Base-by-base conservation (phyloP, 805 yeast genomes). In the Starmera amethionina region DNA sequence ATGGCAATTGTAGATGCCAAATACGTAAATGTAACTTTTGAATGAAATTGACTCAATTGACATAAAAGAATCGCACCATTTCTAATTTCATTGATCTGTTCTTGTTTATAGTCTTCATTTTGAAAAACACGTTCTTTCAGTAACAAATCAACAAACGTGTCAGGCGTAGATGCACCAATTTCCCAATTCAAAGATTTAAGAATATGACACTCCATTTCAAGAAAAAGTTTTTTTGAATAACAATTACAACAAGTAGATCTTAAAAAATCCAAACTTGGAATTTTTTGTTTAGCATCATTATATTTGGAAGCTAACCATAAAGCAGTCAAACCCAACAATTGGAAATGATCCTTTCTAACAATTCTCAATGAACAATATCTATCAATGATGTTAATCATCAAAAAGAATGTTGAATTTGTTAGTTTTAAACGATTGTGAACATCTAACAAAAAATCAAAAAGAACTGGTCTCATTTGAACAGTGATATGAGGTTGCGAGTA, bases 261-360 rank as follows among this genome's bases (percentile, higher is more conserved):
- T 38, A 78, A 60, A 46, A 70, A 72, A 39, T 66, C 65, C 41
- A 77, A 58, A 16, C 71, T 62, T 8, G 82, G 80, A 32, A 78
- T 73, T 52, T 76, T 76, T 48, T 73, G 72, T 60, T 88, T 75
- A 45, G 76, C 73, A 46, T 87, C 89, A 49, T 74, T 71, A 43
- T 75, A 70, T 57, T 89, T 89, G 31, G 94, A 73, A 3, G 95
- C 88, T 15, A 90, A 75, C 97, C 97, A 90, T 39, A 89, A 62
- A 27, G 95, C 79, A 2, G 94, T 80, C 48, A 94, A 76, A 27
- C 94, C 95, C 25, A 89, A 76, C 40, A 89, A 68, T 62, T 88
- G 97, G 55, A 82, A 80, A 55, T 87, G 94, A 45, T 82, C 84
- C 47, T 82, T 75, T 57, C 82, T 76, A 8, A 87, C 87, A 19